Base-by-base conservation (phyloP, 805 yeast genomes). In the Candida tallmaniae region DNA sequence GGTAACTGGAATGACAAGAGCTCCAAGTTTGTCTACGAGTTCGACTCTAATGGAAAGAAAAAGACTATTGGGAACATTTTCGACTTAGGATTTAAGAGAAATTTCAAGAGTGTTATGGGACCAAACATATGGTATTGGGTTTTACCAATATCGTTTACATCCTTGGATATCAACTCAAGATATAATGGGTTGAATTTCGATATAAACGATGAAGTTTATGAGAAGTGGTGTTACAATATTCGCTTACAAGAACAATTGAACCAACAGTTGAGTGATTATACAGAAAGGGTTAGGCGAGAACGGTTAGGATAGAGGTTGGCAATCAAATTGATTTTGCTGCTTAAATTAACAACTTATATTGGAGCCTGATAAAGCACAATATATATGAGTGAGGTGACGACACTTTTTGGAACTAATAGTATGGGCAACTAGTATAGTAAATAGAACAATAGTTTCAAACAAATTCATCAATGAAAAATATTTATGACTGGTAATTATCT, bases 31-130 rank as follows among this genome's bases (percentile, higher is more conserved):
- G 55, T 48, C 30, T 63, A 62, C 38, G 60, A 56, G 38, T 62
- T 68, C 27, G 63, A 62, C 37, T 59, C 52, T 20, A 39, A 18
- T 47, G 50, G 80, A 68, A 23, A 60, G 50, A 29, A 76, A 9
- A 52, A 60, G 32, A 55, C 62, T 6, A 43, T 69, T 5, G 87
- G 82, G 1, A 85, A 90, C 55, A 64, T 86, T 4, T 93, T 79
- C 57, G 86, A 89, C 56, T 51, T 90, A 24, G 96, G 97, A 0
- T 51, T 52, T 15, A 42, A 48, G 30, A 48, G 56, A 5, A 93
- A 93, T 54, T 80, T 88, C 84, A 42, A 51, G 13, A 62, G 71
- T 5, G 74, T 85, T 2, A 82, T 90, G 94, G 98, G 98, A 0
- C 40, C 54, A 2, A 54, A 61, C 1, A 70, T 78, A 74, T 30